These are phyloP conservation scores for Pseudogymnoascus sp. DNA, from an alignment of 2,329 filamentous ascomycete species.

Conservation along the genomic window DNA sequence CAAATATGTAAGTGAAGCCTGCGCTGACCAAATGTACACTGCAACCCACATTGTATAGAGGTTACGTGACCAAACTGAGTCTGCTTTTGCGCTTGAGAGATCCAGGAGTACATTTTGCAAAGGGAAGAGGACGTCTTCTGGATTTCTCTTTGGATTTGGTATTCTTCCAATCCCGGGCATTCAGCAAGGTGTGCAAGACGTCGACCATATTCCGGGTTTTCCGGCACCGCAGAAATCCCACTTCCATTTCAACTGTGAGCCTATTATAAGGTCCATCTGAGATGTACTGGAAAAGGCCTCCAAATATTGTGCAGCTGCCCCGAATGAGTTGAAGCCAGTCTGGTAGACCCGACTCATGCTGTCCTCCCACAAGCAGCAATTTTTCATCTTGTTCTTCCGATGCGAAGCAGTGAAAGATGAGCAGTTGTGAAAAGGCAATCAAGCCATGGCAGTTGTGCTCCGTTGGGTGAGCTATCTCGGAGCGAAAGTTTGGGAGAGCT, in stretches of 20 bases:
- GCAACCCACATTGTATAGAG: slow-evolving; percentile 25
- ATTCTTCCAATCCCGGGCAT: neutral
- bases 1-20: too few species aligned
- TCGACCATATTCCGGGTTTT: slow-evolving; percentile 8
- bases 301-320: slow-evolving; percentile 22
- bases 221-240: neutral
- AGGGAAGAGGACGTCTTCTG: neutral
- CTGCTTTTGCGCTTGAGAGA: slow-evolving; percentile 12
- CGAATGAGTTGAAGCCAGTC: slow-evolving; percentile 23
- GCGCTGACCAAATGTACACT: slow-evolving; percentile 31
- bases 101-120: slow-evolving; percentile 4
- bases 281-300: slow-evolving; percentile 19
- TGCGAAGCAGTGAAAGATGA: too few species aligned
- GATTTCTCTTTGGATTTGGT: neutral
- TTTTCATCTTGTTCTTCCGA: too few species aligned
- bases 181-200: neutral
- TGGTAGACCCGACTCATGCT: slow-evolving; percentile 9
- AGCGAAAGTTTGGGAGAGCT: too few species aligned
- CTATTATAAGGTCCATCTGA: too few species aligned
- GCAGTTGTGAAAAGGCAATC: too few species aligned
- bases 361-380: slow-evolving; percentile 18
- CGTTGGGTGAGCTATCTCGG: too few species aligned
- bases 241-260: slow-evolving; percentile 13
- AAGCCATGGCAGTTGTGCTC: too few species aligned
- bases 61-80: slow-evolving; percentile 30